Conservation (phyloP, 345 rosid species). For the Salix koriyanagi region DNA sequence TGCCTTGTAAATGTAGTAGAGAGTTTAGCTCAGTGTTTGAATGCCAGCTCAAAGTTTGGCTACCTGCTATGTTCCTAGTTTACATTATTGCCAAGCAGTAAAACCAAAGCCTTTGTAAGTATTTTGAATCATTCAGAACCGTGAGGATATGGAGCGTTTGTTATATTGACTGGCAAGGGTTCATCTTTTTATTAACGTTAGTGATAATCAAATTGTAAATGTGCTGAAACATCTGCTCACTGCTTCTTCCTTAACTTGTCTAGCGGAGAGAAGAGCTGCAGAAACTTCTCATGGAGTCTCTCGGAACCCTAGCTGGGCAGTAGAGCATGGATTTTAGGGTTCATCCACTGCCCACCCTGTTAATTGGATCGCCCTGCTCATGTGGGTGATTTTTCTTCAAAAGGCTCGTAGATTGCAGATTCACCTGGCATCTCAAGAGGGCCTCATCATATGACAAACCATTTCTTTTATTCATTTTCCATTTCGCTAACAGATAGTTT, state of each 20-base stretch:
- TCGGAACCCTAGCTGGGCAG: constrained; percentile 58
- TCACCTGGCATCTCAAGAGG: not conserved
- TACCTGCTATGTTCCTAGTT: not conserved
- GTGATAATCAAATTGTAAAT: not conserved
- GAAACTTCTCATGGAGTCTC: constrained; percentile 67
- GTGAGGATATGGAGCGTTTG: not conserved
- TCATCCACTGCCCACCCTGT: not conserved
- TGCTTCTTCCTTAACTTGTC: constrained; percentile 16
- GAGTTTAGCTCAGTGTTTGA: not conserved
- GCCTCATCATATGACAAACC: not conserved
- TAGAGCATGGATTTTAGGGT: not conserved
- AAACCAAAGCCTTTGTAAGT: not conserved
- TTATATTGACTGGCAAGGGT: not conserved
- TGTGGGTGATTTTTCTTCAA: not conserved
- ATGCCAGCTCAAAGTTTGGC: not conserved
- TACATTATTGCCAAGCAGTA: not conserved
- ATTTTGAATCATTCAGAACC: not conserved
- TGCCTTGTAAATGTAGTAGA: not conserved
- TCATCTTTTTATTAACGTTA: not conserved
- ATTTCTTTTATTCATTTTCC: not conserved
- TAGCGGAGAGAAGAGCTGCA: constrained; percentile 84
- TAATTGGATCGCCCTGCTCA: not conserved
- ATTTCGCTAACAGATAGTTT: not conserved
- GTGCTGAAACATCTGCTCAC: not conserved
- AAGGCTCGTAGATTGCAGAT: not conserved